Evolutionary conservation across 352 stramenopile species (phyloP).

Genomic region (Achlya hypogyna): DNA sequence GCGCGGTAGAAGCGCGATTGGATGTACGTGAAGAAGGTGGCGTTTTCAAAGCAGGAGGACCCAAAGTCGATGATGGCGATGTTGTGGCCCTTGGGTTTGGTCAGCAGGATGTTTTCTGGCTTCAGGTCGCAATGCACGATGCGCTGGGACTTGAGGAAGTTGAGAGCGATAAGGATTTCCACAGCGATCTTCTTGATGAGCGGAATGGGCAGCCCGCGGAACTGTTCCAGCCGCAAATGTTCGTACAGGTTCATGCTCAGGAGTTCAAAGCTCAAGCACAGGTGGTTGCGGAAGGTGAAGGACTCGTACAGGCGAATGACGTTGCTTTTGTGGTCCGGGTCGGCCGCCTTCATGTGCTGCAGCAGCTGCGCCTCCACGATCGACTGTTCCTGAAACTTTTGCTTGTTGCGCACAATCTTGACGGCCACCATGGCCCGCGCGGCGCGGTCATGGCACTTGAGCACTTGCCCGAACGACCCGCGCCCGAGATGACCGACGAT

Average conservation of each 20-base stretch:
- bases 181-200: conserved; percentile 81
- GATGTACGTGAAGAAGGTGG: conserved; percentile 94
- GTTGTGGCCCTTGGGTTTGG: conserved; percentile 68
- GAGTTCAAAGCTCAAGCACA: conserved; percentile 96
- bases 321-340: conserved; percentile 57
- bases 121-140: conserved; percentile 98
- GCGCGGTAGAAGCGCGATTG: conserved; percentile 96
- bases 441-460: conserved; percentile 86
- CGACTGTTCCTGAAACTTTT: conserved; percentile 93
- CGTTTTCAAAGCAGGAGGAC: conserved; percentile 89
- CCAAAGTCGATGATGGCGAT: conserved; percentile 99
- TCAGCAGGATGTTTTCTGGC: conserved; percentile 93
- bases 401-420: conserved; percentile 98
- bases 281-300: conserved; percentile 91
- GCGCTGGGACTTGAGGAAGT: conserved; percentile 58
- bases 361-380: conserved; percentile 94
- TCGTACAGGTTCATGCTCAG: conserved; percentile 95
- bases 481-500: conserved; percentile 92
- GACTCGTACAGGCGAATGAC: conserved; percentile 89
- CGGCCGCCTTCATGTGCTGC: conserved; percentile 57
- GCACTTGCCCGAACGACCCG: conserved; percentile 98
- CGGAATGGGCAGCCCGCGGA: conserved; percentile 87
- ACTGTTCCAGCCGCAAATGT: conserved; percentile 92
- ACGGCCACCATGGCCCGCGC: conserved; percentile 86
- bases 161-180: conserved; percentile 82